These are phyloP conservation scores for Chaetomidium leptoderma DNA, from an alignment of 495 filamentous ascomycete species.

Conservation along the genomic window DNA sequence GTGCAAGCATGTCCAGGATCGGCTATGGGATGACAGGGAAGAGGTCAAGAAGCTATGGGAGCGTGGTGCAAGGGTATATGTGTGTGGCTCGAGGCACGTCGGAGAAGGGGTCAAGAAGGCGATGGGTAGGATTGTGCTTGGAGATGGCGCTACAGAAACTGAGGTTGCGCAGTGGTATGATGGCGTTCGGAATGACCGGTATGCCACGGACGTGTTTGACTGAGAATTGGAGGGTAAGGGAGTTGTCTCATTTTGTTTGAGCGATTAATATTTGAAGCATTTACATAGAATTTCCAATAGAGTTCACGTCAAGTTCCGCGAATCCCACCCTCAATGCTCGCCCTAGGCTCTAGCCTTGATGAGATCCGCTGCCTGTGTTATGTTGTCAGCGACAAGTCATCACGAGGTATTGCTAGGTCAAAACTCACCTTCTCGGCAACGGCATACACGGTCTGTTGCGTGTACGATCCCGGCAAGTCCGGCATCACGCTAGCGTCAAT, in stretches of 20 bases:
- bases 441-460: slow-evolving; percentile 39
- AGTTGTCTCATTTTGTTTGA: too few species aligned
- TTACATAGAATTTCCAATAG: not conserved
- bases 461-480: slow-evolving; percentile 34
- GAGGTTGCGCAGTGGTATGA: slow-evolving; percentile 50
- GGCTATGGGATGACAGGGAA: slow-evolving; percentile 49
- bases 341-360: slow-evolving; percentile 28
- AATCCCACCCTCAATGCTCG: not conserved
- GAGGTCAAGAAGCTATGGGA: slow-evolving; percentile 53
- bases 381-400: not conserved
- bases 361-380: slow-evolving; percentile 37
- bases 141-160: slow-evolving; percentile 37
- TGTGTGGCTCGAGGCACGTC: slow-evolving; percentile 62
- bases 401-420: not conserved
- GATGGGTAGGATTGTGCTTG: slow-evolving; percentile 43
- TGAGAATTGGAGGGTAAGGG: slow-evolving; percentile 20
- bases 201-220: slow-evolving; percentile 67
- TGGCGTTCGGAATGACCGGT: slow-evolving; percentile 55
- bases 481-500: slow-evolving; percentile 44
- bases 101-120: slow-evolving; percentile 54
- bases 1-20: slow-evolving; percentile 59
- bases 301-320: not conserved
- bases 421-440: slow-evolving; percentile 41
- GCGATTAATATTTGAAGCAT: not conserved
- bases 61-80: slow-evolving; percentile 57